Conservation (phyloP, 1,284 basidiomycete species). For the Coniferiporia sulphurascens region DNA sequence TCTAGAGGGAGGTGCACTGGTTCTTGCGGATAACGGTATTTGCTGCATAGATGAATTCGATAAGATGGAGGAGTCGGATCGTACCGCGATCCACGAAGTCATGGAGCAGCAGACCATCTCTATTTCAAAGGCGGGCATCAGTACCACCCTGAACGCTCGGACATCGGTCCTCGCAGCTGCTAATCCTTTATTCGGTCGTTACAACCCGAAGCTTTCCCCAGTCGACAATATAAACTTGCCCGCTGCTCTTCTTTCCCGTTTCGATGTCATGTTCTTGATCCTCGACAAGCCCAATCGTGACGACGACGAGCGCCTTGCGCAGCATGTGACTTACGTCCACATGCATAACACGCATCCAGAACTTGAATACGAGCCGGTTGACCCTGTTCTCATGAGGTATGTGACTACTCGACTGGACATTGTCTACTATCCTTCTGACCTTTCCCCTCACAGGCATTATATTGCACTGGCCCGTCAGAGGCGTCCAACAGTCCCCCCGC, state of each 20-base stretch:
- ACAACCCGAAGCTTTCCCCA: slow-evolving; percentile 95
- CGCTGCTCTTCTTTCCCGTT: slow-evolving; percentile 92
- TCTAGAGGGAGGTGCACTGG: slow-evolving; percentile 95
- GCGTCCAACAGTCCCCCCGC: slow-evolving; percentile 81
- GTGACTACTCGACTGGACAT: slow-evolving; percentile 17
- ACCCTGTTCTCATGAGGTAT: slow-evolving; percentile 85
- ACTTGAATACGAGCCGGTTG: slow-evolving; percentile 79
- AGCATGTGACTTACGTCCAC: slow-evolving; percentile 97
- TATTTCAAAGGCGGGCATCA: slow-evolving; percentile 98
- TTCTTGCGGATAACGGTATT: slow-evolving; percentile 98
- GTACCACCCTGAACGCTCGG: slow-evolving; percentile 97
- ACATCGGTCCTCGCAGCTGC: slow-evolving; percentile 98
- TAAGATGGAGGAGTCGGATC: slow-evolving; percentile 98
- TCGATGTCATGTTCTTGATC: slow-evolving; percentile 96
- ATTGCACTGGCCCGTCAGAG: slow-evolving; percentile 90
- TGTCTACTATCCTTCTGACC: background rate
- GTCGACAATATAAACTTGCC: slow-evolving; percentile 99
- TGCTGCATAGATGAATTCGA: slow-evolving; percentile 99
- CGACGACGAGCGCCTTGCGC: slow-evolving; percentile 92
- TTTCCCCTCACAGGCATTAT: slow-evolving; percentile 66
- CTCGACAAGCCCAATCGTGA: slow-evolving; percentile 93
- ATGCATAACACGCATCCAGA: slow-evolving; percentile 92
- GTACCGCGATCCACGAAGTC: slow-evolving; percentile 99
- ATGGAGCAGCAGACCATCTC: slow-evolving; percentile 99
- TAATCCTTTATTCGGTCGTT: slow-evolving; percentile 96